phyloP scores from a whole-genome alignment of 139 green algal genomes.

The Monoraphidium neglectum region DNA sequence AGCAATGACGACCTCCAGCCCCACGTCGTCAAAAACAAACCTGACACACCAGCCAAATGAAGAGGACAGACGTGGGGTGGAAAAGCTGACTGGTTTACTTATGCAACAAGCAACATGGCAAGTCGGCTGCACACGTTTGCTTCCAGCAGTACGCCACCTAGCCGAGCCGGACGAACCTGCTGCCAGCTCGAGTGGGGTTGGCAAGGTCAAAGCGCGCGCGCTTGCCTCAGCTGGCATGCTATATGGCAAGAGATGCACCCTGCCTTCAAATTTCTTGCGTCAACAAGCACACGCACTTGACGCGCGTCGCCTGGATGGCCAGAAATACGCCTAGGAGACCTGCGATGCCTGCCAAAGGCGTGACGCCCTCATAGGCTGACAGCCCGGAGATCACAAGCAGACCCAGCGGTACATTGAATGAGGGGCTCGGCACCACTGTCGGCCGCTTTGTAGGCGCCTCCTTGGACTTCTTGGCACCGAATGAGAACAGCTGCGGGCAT shows the following conservation, averaged over 20 bases:
- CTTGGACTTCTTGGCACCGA: constrained; percentile 6
- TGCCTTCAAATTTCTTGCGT: not conserved
- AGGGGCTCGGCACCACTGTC: constrained; percentile 37
- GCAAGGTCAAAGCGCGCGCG: not conserved
- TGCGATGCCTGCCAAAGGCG: constrained; percentile 33
- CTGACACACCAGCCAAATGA: constrained; percentile 16
- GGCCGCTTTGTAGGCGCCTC: constrained; percentile 26
- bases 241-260: not conserved
- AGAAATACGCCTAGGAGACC: constrained; percentile 78
- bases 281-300: constrained; percentile 44
- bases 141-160: not conserved
- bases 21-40: constrained; percentile 83
- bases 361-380: constrained; percentile 37
- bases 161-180: not conserved
- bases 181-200: not conserved
- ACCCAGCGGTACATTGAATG: constrained; percentile 50
- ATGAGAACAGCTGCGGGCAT: not conserved
- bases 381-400: constrained; percentile 42
- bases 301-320: constrained; percentile 67
- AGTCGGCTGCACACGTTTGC: not conserved
- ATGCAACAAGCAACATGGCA: not conserved
- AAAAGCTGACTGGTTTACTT: no score
- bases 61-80: not conserved
- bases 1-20: constrained; percentile 65
- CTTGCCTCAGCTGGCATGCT: not conserved